phyloP scores from a whole-genome alignment of 1,284 basidiomycete species.

The Exobasidium cylindrosporum region DNA sequence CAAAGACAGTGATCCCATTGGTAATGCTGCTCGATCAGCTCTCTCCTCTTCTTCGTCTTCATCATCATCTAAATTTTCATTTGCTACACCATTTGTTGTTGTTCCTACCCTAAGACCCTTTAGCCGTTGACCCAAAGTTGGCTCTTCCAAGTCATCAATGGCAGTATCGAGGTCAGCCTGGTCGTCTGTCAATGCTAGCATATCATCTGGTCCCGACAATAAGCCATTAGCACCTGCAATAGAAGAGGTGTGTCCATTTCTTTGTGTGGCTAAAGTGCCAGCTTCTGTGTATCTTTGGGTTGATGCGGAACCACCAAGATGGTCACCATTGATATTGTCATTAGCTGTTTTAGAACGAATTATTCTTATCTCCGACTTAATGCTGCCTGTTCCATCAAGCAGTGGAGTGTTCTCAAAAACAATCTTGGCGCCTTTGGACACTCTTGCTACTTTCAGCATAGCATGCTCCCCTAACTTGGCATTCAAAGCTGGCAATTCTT shows the following conservation, averaged over 20 bases:
- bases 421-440: constrained; percentile 43
- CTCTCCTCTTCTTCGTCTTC: constrained; percentile 27
- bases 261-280: background rate
- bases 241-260: background rate
- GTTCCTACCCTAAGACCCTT: constrained; percentile 3
- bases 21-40: constrained; percentile 22
- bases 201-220: constrained; percentile 14
- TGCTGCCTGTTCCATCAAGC: background rate
- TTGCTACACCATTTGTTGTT: constrained; percentile 1
- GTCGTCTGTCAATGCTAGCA: constrained; percentile 12
- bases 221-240: constrained; percentile 14
- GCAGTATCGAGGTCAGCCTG: constrained; percentile 17
- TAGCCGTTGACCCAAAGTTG: constrained; percentile 10
- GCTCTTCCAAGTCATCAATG: constrained; percentile 8
- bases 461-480: constrained; percentile 22
- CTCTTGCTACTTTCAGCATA: constrained; percentile 33
- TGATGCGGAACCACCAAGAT: constrained; percentile 22
- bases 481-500: background rate
- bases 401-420: background rate
- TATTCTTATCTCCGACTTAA: background rate
- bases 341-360: background rate
- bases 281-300: constrained; percentile 41
- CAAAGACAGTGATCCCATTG: constrained; percentile 65
- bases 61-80: constrained; percentile 16
- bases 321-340: background rate